Base-by-base conservation (phyloP, 2,329 filamentous ascomycete genomes). In the Fusarium anthophilum region DNA sequence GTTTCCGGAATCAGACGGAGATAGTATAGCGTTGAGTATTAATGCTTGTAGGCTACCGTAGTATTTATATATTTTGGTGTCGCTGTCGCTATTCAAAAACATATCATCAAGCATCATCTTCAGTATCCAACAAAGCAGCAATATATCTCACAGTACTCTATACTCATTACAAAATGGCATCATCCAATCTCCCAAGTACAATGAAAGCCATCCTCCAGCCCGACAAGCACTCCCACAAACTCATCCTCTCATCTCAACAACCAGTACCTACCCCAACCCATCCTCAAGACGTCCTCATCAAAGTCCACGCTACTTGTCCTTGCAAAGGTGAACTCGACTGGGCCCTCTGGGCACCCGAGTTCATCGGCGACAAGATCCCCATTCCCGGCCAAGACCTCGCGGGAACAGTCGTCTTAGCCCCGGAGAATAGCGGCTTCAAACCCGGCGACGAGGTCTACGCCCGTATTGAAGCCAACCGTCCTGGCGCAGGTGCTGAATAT, bases 351-450 rank as follows among this genome's bases (percentile, higher is more conserved):
- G 70, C 72, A 8, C 72, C 77, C 8, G 69, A 72, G 9, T 65
- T 76, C 15, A 72, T 76, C 44, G 70, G 74, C 12, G 72, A 73
- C 58, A 75, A 74, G 61, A 68, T 70, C 18, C 79, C 78, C 37
- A 77, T 81, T 4, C 79, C 81, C 2, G 79, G 83, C 47, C 81
- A 82, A 44, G 84, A 85, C 62, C 74, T 84, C 26, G 77, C 82
- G 1, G 84, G 83, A 14, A 79, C 77, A 6, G 83, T 86, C 17
- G 76, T 82, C 18, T 61, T 69, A 4, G 75, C 80, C 2, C 77
- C 81, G 1, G 50, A 68, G 1, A 47, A 50, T 43, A 79, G 78
- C 24, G 65, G 61, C 13, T 84, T 74, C n/a, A 62, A 69, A 22
- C 6, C 59, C 0, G 70, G 68, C 35, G 72, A 75, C 6, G 57